These are phyloP conservation scores for Cerrena zonata DNA, from an alignment of 1,284 basidiomycete genomes.

Conservation along the genomic window DNA sequence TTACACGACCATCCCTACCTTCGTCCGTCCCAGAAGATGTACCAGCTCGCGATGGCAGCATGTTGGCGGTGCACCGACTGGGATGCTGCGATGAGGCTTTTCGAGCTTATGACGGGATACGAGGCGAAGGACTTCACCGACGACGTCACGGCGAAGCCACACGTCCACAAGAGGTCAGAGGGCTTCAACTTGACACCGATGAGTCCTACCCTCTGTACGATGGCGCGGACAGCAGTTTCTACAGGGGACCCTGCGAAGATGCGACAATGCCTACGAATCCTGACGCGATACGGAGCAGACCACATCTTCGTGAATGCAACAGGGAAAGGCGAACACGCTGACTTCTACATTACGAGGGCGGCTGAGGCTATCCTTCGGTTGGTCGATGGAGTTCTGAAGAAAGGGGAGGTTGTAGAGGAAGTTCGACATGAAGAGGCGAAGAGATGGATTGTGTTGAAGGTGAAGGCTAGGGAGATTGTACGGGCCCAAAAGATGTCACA, in stretches of 20 bases:
- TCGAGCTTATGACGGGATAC: constrained; percentile 65
- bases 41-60: constrained; percentile 46
- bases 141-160: constrained; percentile 9
- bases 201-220: constrained; percentile 42
- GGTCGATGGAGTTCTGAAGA: constrained; percentile 17
- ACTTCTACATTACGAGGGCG: constrained; percentile 3
- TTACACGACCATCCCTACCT: constrained; percentile 33
- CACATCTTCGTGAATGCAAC: neutral
- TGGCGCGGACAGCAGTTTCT: constrained; percentile 50
- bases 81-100: constrained; percentile 46
- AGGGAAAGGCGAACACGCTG: neutral
- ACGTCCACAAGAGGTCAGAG: constrained; percentile 19
- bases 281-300: constrained; percentile 26
- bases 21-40: constrained; percentile 45
- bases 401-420: constrained; percentile 3
- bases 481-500: constrained; percentile 7
- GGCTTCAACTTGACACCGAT: constrained; percentile 41
- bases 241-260: constrained; percentile 43
- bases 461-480: constrained; percentile 14
- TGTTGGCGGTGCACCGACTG: constrained; percentile 62
- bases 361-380: constrained; percentile 19
- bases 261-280: constrained; percentile 54
- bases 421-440: constrained; percentile 9
- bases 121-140: constrained; percentile 45
- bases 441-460: constrained; percentile 17